These are phyloP conservation scores for Pyrus hybrid DNA, from an alignment of 331 rosid species.

Conservation along the genomic window DNA sequence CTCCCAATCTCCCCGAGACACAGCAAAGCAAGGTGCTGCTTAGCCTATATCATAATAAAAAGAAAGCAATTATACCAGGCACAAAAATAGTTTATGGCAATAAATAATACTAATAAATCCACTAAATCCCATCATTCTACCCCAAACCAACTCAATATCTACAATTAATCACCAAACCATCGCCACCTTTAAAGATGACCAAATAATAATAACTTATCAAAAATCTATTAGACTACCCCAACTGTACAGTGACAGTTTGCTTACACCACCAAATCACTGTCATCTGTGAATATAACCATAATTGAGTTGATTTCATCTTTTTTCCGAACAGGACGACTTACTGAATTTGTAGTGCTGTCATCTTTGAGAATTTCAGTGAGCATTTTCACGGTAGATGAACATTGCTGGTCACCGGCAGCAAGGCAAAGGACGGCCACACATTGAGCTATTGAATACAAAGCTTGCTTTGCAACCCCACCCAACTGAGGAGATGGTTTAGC, in stretches of 20 bases:
- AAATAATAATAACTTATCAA: background rate
- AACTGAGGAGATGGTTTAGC: slow-evolving; percentile 93
- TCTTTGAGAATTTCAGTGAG: slow-evolving; percentile 87
- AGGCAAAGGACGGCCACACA: slow-evolving; percentile 98
- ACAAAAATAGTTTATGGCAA: background rate
- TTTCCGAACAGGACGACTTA: slow-evolving; percentile 11
- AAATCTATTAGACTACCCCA: background rate
- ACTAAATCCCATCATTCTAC: background rate
- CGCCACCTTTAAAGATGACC: background rate
- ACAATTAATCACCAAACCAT: background rate
- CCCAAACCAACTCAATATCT: background rate
- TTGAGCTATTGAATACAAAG: slow-evolving; percentile 91
- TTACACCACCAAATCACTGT: background rate
- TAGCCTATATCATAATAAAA: slow-evolving; percentile 52
- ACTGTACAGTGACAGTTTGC: background rate
- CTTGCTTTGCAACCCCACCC: slow-evolving; percentile 98
- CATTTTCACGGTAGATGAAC: slow-evolving; percentile 86
- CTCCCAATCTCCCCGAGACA: slow-evolving; percentile 98
- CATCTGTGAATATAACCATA: background rate
- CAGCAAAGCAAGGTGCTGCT: slow-evolving; percentile 92
- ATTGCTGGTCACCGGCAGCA: slow-evolving; percentile 90
- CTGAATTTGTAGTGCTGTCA: slow-evolving; percentile 72
- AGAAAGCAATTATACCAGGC: slow-evolving; percentile 12
- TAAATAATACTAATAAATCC: background rate
- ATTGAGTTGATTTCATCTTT: background rate